Percentiles rank a stretch among this genome's conserved stretches.
phyloP scores from a whole-genome alignment of 768 basidiomycete species.

The Boletus subcaerulescens region DNA sequence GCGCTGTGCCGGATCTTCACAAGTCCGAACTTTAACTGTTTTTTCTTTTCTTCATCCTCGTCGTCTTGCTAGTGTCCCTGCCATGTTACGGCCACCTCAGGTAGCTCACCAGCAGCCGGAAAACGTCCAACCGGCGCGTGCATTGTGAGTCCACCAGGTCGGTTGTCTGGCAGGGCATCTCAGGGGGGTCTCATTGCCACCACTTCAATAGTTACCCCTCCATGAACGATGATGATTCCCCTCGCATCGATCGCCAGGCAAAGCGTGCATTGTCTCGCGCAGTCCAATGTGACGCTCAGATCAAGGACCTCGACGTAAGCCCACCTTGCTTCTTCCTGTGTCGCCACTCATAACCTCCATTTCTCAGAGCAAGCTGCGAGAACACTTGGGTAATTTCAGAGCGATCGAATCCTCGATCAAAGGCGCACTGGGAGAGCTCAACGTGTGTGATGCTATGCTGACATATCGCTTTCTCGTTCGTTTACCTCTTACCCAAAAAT shows the following conservation, averaged over 20 bases:
- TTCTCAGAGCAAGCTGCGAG: conserved; percentile 57
- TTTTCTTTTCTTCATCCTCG: not conserved
- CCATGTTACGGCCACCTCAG: not conserved
- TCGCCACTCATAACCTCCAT: not conserved
- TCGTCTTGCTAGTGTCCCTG: no score
- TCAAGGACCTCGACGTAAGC: conserved; percentile 60
- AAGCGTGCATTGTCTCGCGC: conserved; percentile 47
- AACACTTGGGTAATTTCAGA: conserved; percentile 71
- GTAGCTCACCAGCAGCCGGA: not conserved
- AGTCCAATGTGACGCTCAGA: conserved; percentile 48
- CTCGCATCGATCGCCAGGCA: conserved; percentile 41
- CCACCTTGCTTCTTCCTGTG: not conserved
- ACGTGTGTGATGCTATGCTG: conserved; percentile 38
- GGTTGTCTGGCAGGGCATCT: no score
- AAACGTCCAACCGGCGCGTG: not conserved
- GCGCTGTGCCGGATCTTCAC: no score
- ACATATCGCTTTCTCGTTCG: not conserved
- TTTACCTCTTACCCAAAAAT: not conserved
- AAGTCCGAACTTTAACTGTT: not conserved
- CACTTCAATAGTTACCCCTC: conserved; percentile 3
- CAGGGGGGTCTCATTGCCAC: conserved; percentile 12
- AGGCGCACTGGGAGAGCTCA: conserved; percentile 58
- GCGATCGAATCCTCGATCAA: conserved; percentile 68
- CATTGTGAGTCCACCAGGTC: conserved; percentile 12
- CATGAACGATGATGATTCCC: conserved; percentile 6